Percentiles rank a stretch among this genome's conserved stretches.
Evolutionary conservation across 148 eudicot genomes (phyloP).

Genomic region (Fagopyrum tataricum): DNA sequence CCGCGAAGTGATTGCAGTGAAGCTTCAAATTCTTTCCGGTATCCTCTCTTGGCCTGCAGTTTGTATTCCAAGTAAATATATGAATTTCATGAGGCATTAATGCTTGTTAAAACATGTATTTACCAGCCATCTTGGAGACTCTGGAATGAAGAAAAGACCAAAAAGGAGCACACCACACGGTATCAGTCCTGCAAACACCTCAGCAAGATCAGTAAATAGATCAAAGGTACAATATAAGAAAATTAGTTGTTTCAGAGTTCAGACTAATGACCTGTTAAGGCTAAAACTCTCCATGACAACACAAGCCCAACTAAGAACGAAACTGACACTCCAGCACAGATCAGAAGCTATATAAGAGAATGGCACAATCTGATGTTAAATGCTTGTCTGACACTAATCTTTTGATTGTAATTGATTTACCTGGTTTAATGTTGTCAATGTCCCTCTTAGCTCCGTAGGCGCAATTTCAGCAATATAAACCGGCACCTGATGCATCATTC

Average conservation of each 20-base stretch:
- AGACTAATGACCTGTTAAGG: constrained; percentile 51
- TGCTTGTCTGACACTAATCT: not conserved
- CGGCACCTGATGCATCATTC: constrained; percentile 50
- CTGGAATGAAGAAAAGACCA: constrained; percentile 79
- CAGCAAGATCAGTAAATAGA: not conserved
- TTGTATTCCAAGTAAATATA: not conserved
- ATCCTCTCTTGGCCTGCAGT: constrained; percentile 66
- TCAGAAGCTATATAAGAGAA: constrained; percentile 56
- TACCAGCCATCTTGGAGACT: constrained; percentile 99
- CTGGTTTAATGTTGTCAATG: constrained; percentile 80
- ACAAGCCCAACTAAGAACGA: constrained; percentile 69
- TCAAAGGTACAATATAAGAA: not conserved
- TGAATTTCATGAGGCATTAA: not conserved
- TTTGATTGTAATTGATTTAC: constrained; percentile 25
- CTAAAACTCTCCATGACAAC: constrained; percentile 71
- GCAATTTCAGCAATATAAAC: constrained; percentile 91
- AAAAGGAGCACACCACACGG: constrained; percentile 67
- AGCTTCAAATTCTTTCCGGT: constrained; percentile 53
- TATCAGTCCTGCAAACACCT: constrained; percentile 54
- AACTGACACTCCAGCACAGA: constrained; percentile 74
- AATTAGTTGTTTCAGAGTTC: no score
- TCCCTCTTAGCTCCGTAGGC: constrained; percentile 83
- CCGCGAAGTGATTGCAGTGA: constrained; percentile 71
- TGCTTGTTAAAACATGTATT: constrained; percentile 2
- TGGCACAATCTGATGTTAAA: not conserved